Conservation (phyloP, 495 filamentous ascomycete species). For the Aspergillus diversus region DNA sequence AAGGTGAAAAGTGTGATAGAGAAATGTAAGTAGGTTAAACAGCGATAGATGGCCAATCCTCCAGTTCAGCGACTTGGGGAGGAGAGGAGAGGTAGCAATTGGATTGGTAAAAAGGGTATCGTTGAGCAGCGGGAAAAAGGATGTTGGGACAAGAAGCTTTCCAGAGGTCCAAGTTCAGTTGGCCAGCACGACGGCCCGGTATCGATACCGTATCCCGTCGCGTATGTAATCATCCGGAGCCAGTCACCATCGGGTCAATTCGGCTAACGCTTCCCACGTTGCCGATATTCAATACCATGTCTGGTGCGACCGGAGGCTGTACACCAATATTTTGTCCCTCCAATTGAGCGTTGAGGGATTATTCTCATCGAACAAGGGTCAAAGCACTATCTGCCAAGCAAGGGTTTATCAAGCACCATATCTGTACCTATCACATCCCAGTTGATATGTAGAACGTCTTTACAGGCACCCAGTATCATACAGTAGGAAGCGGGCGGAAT, state of each 20-base stretch:
- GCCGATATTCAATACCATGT: constrained; percentile 6
- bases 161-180: constrained; percentile 16
- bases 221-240: constrained; percentile 28
- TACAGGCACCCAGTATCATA: no score
- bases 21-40: constrained; percentile 30
- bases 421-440: not conserved
- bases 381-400: not conserved
- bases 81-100: constrained; percentile 32
- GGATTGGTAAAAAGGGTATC: constrained; percentile 24
- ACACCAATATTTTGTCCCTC: not conserved
- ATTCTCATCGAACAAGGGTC: not conserved
- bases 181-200: constrained; percentile 31
- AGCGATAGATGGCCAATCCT: constrained; percentile 33
- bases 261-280: constrained; percentile 23
- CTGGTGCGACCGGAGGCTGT: not conserved
- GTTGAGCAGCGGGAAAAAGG: constrained; percentile 37
- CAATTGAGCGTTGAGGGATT: constrained; percentile 4
- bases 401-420: not conserved
- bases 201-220: constrained; percentile 27
- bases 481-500: no score
- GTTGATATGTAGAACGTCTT: no score
- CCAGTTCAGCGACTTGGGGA: constrained; percentile 32
- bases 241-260: constrained; percentile 22
- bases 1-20: constrained; percentile 28
- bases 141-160: constrained; percentile 34